Conservation (phyloP, 2,329 filamentous ascomycete genomes). For the Byssochlamys sp. region DNA sequence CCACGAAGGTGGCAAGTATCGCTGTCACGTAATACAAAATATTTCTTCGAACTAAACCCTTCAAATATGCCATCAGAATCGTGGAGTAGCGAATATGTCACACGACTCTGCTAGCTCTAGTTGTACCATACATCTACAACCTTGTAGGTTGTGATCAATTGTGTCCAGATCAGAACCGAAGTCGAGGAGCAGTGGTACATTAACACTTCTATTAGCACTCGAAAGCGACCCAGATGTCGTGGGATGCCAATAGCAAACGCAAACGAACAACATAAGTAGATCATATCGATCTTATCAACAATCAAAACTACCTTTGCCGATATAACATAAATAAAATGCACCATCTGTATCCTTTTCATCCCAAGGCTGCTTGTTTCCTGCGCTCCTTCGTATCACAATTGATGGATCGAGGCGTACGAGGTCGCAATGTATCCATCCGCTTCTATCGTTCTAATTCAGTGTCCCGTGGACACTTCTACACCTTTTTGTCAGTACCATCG, state of each 20-base stretch:
- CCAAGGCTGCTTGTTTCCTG: too few species aligned
- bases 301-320: constrained; percentile 8
- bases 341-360: constrained; percentile 12
- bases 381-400: too few species aligned
- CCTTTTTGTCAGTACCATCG: too few species aligned
- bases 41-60: constrained; percentile 14
- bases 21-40: constrained; percentile 14
- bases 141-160: constrained; percentile 11
- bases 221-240: constrained; percentile 18
- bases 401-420: too few species aligned
- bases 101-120: constrained; percentile 15
- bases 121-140: constrained; percentile 11
- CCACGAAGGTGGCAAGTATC: constrained; percentile 15
- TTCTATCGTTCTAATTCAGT: too few species aligned
- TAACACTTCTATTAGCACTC: constrained; percentile 11
- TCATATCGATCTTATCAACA: not conserved
- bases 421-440: too few species aligned
- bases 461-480: too few species aligned
- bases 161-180: constrained; percentile 17
- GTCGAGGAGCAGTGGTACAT: constrained; percentile 11
- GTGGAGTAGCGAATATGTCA: constrained; percentile 10
- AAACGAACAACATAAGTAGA: constrained; percentile 15
- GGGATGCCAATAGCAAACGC: constrained; percentile 18
- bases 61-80: constrained; percentile 13
- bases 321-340: constrained; percentile 9